Evolutionary conservation across 2,329 filamentous ascomycete genomes (phyloP), one percentile per base, ranked within the genome.

Genomic region (Hypoxylon sp.): DNA sequence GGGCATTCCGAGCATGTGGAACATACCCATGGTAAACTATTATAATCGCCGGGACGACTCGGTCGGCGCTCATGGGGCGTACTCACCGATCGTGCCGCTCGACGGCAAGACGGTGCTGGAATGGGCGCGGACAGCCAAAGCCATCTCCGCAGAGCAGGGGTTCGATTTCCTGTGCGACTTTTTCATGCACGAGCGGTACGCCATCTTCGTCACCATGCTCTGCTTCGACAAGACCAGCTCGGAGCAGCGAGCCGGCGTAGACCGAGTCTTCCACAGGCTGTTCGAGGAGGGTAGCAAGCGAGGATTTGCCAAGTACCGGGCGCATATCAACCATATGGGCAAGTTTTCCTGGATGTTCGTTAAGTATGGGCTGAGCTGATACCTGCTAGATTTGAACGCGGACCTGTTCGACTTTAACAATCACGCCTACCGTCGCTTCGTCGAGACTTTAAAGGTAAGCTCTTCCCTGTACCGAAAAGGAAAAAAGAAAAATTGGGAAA

Each of bases 201-300:
- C 78, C 7, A 76, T 80, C 27, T 74, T 79, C 38, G 77, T 79
- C 58, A 79, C 78, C 56, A 80, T 80, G 77, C 76, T 79, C 54
- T 75, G 73, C 3, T 80, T 78, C 55, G 78, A 81, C 61, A 79
- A 80, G 66, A 76, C 73, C 2, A 75, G 76, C 45, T 58, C 67
- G 3, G 68, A 67, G 51, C 75, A 79, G 56, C 71, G 75, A 9
- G 58, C 66, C 29, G 69, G 72, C 11, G 73, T 79, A 27, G 64
- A 74, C 37, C 67, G 56, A 29, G 59, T 76, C 31, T 76, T 74
- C 54, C 63, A 72, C 10, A 69, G 63, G 15, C 64, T 76, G 2
- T 72, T 75, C 29, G 58, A 68, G 31, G 72, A 72, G 55, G 74
- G 71, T 1, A 72, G 70, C 55, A 65, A 69, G 59, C 61, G 72